Percentiles rank a stretch among this genome's conserved stretches.
These are phyloP conservation scores for Astragalus glycyphyllos DNA, from an alignment of 306 rosid genomes.

Conservation along the genomic window DNA sequence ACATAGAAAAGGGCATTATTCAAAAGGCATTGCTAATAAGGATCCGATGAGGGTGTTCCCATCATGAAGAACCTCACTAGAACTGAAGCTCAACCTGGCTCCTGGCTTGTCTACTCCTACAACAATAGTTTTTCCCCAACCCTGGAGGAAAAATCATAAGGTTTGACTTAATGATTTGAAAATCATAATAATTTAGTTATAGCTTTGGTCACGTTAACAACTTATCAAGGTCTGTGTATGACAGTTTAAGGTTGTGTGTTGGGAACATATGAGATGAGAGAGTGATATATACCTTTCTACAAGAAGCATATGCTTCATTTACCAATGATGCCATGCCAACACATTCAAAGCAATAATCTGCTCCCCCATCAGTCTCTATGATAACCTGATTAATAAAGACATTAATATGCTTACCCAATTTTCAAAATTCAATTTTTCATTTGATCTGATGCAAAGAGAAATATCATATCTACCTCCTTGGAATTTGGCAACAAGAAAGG, in stretches of 20 bases:
- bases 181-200: neutral
- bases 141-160: conserved; percentile 53
- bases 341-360: conserved; percentile 86
- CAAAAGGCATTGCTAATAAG: conserved; percentile 36
- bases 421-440: neutral
- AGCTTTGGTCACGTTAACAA: neutral
- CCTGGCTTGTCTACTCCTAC: conserved; percentile 75
- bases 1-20: conserved; percentile 1
- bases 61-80: conserved; percentile 58
- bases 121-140: conserved; percentile 92
- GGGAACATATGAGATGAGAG: neutral
- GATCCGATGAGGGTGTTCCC: conserved; percentile 73
- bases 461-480: conserved; percentile 7
- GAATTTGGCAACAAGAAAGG: neutral
- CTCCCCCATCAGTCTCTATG: conserved; percentile 68
- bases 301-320: conserved; percentile 76
- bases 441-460: neutral
- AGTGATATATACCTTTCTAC: conserved; percentile 63
- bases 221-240: too few species aligned
- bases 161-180: neutral
- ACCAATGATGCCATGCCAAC: conserved; percentile 76
- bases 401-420: neutral
- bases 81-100: conserved; percentile 53
- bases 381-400: conserved; percentile 50
- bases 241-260: too few species aligned